phyloP scores from a whole-genome alignment of 805 yeast genomes.

The Candida namnaoensis region DNA sequence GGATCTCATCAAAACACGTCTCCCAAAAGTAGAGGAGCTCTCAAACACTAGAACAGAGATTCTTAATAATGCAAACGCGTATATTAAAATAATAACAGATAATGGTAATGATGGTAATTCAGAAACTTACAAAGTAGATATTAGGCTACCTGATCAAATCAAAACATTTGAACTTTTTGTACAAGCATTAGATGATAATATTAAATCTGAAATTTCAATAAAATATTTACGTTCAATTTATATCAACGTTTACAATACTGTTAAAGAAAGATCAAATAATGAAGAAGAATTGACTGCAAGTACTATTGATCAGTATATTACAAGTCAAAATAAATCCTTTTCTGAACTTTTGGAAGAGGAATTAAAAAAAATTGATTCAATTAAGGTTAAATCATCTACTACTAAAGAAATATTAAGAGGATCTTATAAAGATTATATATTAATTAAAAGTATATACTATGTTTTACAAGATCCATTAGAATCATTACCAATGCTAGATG shows the following conservation, averaged over 20 bases:
- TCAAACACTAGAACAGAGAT: constrained; percentile 5
- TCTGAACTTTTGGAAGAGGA: constrained; percentile 5
- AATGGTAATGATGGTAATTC: too few species aligned
- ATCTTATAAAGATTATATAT: constrained; percentile 4
- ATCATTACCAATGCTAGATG: constrained; percentile 40
- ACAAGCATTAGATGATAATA: too few species aligned
- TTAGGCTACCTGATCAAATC: too few species aligned
- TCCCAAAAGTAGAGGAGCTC: neutral
- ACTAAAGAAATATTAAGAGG: neutral
- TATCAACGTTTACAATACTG: too few species aligned
- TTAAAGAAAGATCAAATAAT: too few species aligned
- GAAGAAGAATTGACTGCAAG: constrained; percentile 8
- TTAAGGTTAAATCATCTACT: neutral
- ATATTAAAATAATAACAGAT: constrained; percentile 2
- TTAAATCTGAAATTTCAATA: too few species aligned
- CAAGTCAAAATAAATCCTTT: constrained; percentile 9
- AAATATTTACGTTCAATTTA: too few species aligned
- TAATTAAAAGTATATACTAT: constrained; percentile 33
- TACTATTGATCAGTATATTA: constrained; percentile 4
- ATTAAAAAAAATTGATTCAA: neutral
- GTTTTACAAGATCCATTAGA: constrained; percentile 52
- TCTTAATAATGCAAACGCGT: constrained; percentile 6
- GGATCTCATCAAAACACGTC: neutral
- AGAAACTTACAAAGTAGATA: too few species aligned
- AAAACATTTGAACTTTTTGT: too few species aligned